Conservation (phyloP, 345 rosid species). For the Hibiscus mutabilis region DNA sequence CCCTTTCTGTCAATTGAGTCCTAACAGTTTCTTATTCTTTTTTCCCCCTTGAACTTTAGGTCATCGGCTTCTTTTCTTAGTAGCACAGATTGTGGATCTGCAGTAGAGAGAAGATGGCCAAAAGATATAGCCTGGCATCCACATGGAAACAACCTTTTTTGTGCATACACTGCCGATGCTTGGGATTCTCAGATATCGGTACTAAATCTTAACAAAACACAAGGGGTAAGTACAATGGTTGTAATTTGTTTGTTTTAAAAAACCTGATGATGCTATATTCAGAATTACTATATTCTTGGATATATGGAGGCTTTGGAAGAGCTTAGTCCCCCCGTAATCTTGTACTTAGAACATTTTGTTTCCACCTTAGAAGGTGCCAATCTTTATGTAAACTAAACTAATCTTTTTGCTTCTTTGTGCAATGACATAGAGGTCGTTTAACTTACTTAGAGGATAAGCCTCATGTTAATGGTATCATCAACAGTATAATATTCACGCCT, state of each 20-base stretch:
- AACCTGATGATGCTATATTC: conserved; percentile 7
- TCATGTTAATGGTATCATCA: conserved; percentile 79
- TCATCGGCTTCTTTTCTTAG: conserved; percentile 71
- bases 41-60: conserved; percentile 32
- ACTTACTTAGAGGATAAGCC: conserved; percentile 71
- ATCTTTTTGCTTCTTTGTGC: conserved; percentile 12
- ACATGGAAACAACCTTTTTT: conserved; percentile 57
- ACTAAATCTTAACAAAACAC: conserved; percentile 56
- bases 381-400: background rate
- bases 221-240: no score
- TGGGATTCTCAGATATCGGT: conserved; percentile 84
- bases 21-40: background rate
- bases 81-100: conserved; percentile 54
- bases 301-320: background rate
- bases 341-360: background rate
- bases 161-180: conserved; percentile 63
- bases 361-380: background rate
- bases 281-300: no score
- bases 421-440: conserved; percentile 42
- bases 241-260: no score
- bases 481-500: conserved; percentile 73
- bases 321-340: conserved; percentile 1
- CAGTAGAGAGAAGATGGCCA: conserved; percentile 77
- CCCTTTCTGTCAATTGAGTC: no score
- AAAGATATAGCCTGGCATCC: conserved; percentile 98